These are phyloP conservation scores for Silene noctiflora DNA, from an alignment of 179 eudicot genomes.

Conservation along the genomic window DNA sequence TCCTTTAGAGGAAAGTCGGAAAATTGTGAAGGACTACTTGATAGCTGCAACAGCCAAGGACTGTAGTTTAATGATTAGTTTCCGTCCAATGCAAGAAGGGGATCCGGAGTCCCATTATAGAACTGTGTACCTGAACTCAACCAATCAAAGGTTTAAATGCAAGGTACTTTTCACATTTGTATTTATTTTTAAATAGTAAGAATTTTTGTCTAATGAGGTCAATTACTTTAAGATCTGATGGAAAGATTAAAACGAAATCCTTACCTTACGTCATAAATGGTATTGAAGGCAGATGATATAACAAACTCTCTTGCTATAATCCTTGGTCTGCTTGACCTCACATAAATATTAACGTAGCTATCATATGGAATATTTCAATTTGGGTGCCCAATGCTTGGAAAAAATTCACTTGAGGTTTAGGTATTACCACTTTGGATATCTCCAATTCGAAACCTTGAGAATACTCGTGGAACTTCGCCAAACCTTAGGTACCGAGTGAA, in stretches of 20 bases:
- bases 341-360: not conserved
- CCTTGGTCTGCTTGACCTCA: not conserved
- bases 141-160: slow-evolving; percentile 65
- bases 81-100: slow-evolving; percentile 50
- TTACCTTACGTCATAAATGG: not conserved
- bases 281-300: not conserved
- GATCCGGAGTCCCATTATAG: slow-evolving; percentile 45
- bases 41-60: slow-evolving; percentile 97
- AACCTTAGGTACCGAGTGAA: not conserved
- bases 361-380: no score
- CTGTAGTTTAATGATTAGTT: slow-evolving; percentile 86
- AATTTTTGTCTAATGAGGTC: not conserved
- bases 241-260: not conserved
- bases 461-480: not conserved
- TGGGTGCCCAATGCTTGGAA: no score
- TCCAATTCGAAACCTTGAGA: not conserved
- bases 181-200: not conserved
- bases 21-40: slow-evolving; percentile 79
- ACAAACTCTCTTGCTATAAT: not conserved
- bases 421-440: not conserved
- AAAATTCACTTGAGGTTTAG: not conserved
- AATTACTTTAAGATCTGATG: not conserved
- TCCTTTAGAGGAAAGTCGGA: slow-evolving; percentile 60
- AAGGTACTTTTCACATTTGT: slow-evolving; percentile 48
- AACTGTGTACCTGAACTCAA: slow-evolving; percentile 51